Evolutionary conservation across 495 filamentous ascomycete genomes (phyloP).

Genomic region (Mycothermus thermophilus): DNA sequence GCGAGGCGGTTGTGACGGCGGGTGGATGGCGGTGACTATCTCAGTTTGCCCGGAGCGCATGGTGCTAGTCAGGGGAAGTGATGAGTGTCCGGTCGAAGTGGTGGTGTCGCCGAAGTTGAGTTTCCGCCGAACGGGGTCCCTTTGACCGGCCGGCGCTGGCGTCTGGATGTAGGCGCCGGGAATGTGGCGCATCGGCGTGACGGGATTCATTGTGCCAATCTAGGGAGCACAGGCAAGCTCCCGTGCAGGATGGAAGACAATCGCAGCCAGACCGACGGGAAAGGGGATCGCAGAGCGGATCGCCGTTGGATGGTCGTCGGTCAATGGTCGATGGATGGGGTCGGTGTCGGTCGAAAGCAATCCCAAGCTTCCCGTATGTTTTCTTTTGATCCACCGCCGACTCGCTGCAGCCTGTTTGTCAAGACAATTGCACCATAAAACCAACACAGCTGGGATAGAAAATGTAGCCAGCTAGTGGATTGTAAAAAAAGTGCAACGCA

Average conservation of each 20-base stretch:
- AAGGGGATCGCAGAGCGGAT: too few relatives aligned
- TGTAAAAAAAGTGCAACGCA: conserved; percentile 1
- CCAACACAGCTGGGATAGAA: background rate
- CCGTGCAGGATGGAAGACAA: too few relatives aligned
- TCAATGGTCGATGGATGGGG: too few relatives aligned
- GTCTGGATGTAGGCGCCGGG: conserved; percentile 66
- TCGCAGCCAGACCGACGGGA: too few relatives aligned
- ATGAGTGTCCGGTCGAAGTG: background rate
- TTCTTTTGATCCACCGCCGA: conserved; percentile 3
- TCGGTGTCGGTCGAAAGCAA: too few relatives aligned
- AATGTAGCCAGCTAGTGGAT: conserved; percentile 1
- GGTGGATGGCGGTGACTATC: conserved; percentile 1
- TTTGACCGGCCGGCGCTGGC: conserved; percentile 35
- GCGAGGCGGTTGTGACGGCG: conserved; percentile 2
- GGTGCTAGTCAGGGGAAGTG: conserved; percentile 1
- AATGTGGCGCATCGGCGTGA: conserved; percentile 50
- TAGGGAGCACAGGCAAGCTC: background rate
- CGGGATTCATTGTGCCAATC: conserved; percentile 49
- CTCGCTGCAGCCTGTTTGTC: conserved; percentile 8
- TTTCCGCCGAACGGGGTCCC: conserved; percentile 26
- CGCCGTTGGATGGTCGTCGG: too few relatives aligned
- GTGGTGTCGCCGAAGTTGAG: conserved; percentile 19
- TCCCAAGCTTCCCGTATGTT: conserved; percentile 9
- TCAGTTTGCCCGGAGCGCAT: conserved; percentile 4
- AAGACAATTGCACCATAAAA: conserved; percentile 14